Base-by-base conservation (phyloP, 176 grass and related monocot species). In the Hordeum marinum region DNA sequence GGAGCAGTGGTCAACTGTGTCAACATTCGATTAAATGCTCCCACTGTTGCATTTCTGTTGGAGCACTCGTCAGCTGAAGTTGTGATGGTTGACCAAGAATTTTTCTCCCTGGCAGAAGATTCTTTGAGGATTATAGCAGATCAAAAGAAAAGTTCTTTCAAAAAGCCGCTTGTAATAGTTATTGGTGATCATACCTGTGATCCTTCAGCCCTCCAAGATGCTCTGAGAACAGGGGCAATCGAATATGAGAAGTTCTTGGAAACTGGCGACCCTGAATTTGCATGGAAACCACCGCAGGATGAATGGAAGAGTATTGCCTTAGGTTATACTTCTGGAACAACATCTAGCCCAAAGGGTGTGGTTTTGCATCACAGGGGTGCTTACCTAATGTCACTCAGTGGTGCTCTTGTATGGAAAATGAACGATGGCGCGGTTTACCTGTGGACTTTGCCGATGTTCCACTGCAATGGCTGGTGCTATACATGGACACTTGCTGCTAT, bases 381-480 rank as follows among this genome's bases (percentile, higher is more conserved):
- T 75, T 98, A 98, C 83, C 80, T 95, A 24, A 98, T 95, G 91
- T 82, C 95, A 73, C 77, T 98, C 35, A 94, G 93, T 83, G 76
- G 63, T 76, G 76, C 87, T 26, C 13, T 98, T 25, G 50, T 95
- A 50, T 95, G 93, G 93, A 88, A 86, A 60, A 98, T 98, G 95
- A 85, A 91, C 17, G 91, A 92, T 63, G 87, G 91, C 0, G 76
- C 89, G 0, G 79, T 98, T 72, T 98, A 95, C 66, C 65, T 93
- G 65, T 98, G 95, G 95, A 98, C 95, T 78, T 79, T 98, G 85
- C 95, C 93, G 12, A 94, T 95, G 95, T 98, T 98, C 46, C 95
- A 98, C 63, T 98, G 95, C 70, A 98, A 98, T 7, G 95, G 95
- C 57, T 98, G 95, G 95, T 94, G 93, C 81, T 95, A 88, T 83